phyloP scores from a whole-genome alignment of 495 filamentous ascomycete species.

The Penicillium psychrofluorescens region DNA sequence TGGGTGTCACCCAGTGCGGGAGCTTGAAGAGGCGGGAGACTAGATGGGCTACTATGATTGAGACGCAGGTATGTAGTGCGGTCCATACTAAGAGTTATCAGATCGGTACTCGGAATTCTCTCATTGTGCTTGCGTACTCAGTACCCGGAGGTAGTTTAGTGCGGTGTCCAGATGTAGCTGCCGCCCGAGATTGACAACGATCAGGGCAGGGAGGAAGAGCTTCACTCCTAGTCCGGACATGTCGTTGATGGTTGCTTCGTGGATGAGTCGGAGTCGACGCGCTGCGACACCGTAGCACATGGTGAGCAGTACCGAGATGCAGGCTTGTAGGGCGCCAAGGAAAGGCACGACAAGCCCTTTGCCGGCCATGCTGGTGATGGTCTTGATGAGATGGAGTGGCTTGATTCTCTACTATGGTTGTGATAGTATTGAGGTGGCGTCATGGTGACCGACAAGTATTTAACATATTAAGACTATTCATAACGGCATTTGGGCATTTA shows the following conservation, averaged over 20 bases:
- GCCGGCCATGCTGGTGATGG: constrained; percentile 1
- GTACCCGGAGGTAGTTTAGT: constrained; percentile 50
- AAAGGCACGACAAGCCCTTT: constrained; percentile 41
- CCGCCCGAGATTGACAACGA: constrained; percentile 62
- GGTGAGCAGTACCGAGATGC: constrained; percentile 61
- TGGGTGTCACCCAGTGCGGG: constrained; percentile 59
- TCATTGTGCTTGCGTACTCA: constrained; percentile 18
- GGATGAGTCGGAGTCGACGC: constrained; percentile 51
- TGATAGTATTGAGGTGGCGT: neutral
- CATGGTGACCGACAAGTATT: constrained; percentile 2
- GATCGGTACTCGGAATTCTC: no score
- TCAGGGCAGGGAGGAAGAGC: constrained; percentile 61
- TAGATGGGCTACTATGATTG: constrained; percentile 43
- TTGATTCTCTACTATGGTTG: neutral
- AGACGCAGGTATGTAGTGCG: constrained; percentile 46
- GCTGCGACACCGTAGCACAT: constrained; percentile 57
- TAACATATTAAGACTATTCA: no score
- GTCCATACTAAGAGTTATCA: constrained; percentile 43
- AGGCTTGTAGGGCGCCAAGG: constrained; percentile 63
- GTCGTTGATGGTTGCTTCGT: constrained; percentile 47
- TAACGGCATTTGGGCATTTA: no score
- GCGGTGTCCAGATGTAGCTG: constrained; percentile 52
- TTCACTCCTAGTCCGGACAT: constrained; percentile 61
- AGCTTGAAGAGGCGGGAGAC: constrained; percentile 43
- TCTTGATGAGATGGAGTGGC: neutral